Conservation (phyloP, 2,329 filamentous ascomycete genomes). For the Cladosporium phlei region DNA sequence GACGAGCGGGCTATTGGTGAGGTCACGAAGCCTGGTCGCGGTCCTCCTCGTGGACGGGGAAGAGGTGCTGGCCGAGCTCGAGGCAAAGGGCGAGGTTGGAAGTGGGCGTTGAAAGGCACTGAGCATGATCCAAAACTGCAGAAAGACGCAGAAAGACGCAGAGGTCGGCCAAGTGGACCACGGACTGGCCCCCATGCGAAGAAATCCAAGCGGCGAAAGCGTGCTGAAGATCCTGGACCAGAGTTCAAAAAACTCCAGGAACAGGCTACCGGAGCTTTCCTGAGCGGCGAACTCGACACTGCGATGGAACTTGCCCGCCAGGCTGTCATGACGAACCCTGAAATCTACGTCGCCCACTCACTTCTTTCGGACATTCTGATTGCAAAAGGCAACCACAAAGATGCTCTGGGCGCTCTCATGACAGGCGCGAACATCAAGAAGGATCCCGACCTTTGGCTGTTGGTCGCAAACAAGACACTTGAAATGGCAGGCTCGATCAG, state of each 20-base stretch:
- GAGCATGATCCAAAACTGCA: conserved; percentile 27
- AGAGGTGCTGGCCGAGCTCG: conserved; percentile 21
- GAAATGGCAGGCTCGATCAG: conserved; percentile 42
- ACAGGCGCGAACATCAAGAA: conserved; percentile 53
- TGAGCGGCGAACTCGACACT: conserved; percentile 56
- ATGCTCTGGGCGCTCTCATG: conserved; percentile 53
- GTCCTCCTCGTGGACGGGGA: conserved; percentile 13
- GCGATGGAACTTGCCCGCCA: conserved; percentile 50
- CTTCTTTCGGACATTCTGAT: conserved; percentile 56
- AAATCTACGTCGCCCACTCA: conserved; percentile 58
- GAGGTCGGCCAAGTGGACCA: conserved; percentile 17
- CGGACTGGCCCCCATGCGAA: conserved; percentile 16
- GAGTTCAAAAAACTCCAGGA: conserved; percentile 66
- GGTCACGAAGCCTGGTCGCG: conserved; percentile 1
- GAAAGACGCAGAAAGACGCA: conserved; percentile 18
- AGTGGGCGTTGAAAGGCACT: conserved; percentile 30
- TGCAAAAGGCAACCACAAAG: conserved; percentile 52
- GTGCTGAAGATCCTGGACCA: conserved; percentile 57
- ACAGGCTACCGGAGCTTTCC: conserved; percentile 63
- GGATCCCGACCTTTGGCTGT: conserved; percentile 54
- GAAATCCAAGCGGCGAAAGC: conserved; percentile 30
- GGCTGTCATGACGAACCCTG: conserved; percentile 55
- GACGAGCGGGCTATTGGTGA: background rate
- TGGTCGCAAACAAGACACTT: conserved; percentile 52
- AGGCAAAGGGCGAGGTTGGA: conserved; percentile 26